Evolutionary conservation across 73 alveolate species (phyloP).

Genomic region (Halteria grandinella): DNA sequence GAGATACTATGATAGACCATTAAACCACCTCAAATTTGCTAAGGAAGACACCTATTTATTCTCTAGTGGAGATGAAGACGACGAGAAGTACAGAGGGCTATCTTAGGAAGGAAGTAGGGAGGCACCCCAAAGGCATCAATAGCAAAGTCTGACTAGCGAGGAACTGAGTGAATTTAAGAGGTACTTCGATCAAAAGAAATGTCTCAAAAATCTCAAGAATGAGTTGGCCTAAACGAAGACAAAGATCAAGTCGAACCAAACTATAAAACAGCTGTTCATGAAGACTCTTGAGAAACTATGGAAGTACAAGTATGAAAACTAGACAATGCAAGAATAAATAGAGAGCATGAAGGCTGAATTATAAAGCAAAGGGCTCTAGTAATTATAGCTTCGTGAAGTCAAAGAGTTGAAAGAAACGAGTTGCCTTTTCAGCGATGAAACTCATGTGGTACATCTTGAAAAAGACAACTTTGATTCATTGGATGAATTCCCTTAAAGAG

Average conservation of each 20-base stretch:
- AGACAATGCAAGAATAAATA: conserved; percentile 34
- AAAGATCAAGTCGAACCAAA: neutral
- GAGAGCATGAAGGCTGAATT: conserved; percentile 1
- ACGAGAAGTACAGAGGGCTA: neutral
- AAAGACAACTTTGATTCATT: too few relatives aligned
- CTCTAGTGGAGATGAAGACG: neutral
- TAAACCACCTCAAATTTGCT: neutral
- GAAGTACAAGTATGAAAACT: conserved; percentile 27
- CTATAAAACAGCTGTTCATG: conserved; percentile 1
- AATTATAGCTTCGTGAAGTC: neutral
- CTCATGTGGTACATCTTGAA: too few relatives aligned
- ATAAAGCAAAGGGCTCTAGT: conserved; percentile 12
- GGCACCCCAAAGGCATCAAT: neutral
- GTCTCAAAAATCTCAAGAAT: neutral
- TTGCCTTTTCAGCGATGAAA: too few relatives aligned
- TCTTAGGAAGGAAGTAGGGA: neutral
- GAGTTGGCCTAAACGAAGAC: neutral
- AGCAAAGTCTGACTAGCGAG: conserved; percentile 10
- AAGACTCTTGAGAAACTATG: conserved; percentile 27
- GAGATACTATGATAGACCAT: neutral
- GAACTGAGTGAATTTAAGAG: conserved; percentile 22
- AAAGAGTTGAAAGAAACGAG: too few relatives aligned
- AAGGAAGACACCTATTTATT: neutral
- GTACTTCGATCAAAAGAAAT: conserved; percentile 8
- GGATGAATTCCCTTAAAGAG: too few relatives aligned